Conservation (phyloP, 1,139 yeast species). For the Wickerhamiella infanticola region DNA sequence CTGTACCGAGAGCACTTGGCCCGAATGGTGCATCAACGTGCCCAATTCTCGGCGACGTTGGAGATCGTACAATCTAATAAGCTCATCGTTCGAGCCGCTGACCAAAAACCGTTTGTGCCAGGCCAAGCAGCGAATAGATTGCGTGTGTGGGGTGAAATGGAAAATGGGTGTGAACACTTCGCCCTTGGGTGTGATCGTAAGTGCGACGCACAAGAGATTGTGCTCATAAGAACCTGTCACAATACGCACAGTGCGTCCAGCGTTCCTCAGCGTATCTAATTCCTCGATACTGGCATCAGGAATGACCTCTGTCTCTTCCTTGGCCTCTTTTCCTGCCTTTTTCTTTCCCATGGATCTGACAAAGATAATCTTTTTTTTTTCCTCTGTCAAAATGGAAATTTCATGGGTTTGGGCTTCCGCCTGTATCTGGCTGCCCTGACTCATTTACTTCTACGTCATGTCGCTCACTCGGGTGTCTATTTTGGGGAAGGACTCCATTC, state of each 20-base stretch:
- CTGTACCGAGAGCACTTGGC: constrained; percentile 62
- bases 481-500: constrained; percentile 73
- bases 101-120: constrained; percentile 73
- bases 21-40: constrained; percentile 75
- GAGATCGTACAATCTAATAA: constrained; percentile 81
- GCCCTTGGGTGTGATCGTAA: constrained; percentile 29
- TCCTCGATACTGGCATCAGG: constrained; percentile 3
- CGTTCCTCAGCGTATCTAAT: constrained; percentile 1
- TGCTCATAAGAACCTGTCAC: constrained; percentile 95
- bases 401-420: too few species aligned
- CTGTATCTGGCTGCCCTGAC: background rate
- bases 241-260: constrained; percentile 38
- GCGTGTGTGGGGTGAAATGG: constrained; percentile 88
- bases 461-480: constrained; percentile 15
- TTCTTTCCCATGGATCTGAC: background rate
- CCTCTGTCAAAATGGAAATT: background rate
- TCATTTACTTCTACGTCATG: background rate
- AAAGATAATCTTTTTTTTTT: background rate
- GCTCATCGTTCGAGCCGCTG: constrained; percentile 94
- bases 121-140: constrained; percentile 75
- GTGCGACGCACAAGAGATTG: constrained; percentile 69
- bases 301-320: background rate
- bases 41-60: constrained; percentile 92
- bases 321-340: background rate
- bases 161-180: constrained; percentile 74